A percentile compares a stretch with the other conserved stretches of the same genome.
Conservation (phyloP, 202 grass and related monocot species). For the Sporobolus alterniflorus region DNA sequence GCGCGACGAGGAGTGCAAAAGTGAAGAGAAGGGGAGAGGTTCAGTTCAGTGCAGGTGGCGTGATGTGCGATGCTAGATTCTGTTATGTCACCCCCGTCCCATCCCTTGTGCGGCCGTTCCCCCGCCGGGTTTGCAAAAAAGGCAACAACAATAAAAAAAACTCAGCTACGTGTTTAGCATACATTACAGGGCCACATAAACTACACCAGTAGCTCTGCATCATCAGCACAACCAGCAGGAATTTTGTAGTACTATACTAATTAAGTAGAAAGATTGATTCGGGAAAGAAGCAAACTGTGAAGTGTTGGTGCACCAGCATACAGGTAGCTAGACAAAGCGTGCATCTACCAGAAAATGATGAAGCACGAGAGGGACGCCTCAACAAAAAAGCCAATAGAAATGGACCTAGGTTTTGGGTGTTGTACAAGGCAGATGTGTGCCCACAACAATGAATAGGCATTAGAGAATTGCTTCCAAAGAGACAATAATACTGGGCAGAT, state of each 20-base stretch:
- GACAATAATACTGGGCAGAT: neutral
- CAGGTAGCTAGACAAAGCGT: conserved; percentile 38
- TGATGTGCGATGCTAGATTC: conserved; percentile 23
- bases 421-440: conserved; percentile 32
- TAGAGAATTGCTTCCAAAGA: conserved; percentile 27
- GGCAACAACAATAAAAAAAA: too few species aligned
- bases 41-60: neutral
- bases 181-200: neutral
- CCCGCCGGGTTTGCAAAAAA: neutral
- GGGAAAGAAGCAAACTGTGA: too few species aligned
- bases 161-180: neutral
- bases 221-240: neutral
- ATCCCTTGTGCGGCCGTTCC: neutral
- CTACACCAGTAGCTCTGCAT: conserved; percentile 5
- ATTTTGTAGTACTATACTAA: neutral
- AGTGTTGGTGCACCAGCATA: too few species aligned
- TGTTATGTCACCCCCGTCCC: neutral
- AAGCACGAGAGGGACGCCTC: conserved; percentile 40
- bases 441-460: conserved; percentile 16
- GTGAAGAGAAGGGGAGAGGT: neutral
- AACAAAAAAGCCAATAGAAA: too few species aligned
- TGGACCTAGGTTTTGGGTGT: too few species aligned
- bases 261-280: conserved; percentile 32
- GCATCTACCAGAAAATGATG: conserved; percentile 44
- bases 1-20: too few species aligned